Percentiles rank a stretch among this genome's conserved stretches.
Evolutionary conservation across 331 rosid species (phyloP).

Genomic region (Cydonia oblonga): DNA sequence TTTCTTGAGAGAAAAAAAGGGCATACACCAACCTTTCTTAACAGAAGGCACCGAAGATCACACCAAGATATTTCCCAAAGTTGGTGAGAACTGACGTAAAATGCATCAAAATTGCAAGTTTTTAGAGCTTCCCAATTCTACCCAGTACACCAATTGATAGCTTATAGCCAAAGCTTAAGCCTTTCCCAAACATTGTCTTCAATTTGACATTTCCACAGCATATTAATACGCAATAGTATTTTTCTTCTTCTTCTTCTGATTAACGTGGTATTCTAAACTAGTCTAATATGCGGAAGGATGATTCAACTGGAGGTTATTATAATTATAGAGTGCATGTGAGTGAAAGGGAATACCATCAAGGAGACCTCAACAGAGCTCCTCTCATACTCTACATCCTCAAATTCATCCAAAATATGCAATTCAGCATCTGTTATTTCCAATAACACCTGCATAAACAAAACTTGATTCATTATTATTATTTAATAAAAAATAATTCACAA

Average conservation of each 20-base stretch:
- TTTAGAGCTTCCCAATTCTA: background rate
- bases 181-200: background rate
- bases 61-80: background rate
- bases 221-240: too few species aligned
- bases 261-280: too few species aligned
- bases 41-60: background rate
- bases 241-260: too few species aligned
- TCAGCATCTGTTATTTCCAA: conserved; percentile 57
- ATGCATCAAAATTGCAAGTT: background rate
- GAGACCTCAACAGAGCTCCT: conserved; percentile 51
- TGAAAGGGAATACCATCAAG: conserved; percentile 28
- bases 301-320: too few species aligned
- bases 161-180: background rate
- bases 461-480: too few species aligned
- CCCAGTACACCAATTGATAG: background rate
- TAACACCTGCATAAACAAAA: conserved; percentile 79
- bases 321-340: too few species aligned
- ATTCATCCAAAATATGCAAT: conserved; percentile 49
- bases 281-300: too few species aligned
- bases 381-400: conserved; percentile 75
- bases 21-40: too few species aligned
- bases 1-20: background rate
- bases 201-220: background rate
- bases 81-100: background rate
- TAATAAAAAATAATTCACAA: too few species aligned